phyloP scores from a whole-genome alignment of 202 grass and related monocot genomes.

The Musa balbisiana region DNA sequence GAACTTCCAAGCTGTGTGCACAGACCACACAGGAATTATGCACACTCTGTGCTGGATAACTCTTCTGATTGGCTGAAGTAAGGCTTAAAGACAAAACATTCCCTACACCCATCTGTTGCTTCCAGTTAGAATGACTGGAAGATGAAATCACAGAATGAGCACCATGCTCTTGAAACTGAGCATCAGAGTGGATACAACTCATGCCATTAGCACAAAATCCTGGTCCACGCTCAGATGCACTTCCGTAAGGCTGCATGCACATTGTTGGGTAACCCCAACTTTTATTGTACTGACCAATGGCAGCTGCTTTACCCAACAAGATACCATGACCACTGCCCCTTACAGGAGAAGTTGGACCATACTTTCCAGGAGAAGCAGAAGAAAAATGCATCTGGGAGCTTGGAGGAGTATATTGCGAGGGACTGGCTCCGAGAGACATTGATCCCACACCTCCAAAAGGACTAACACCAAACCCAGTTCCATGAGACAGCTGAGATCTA shows the following conservation, averaged over 20 bases:
- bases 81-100: conserved; percentile 34
- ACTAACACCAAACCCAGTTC: conserved; percentile 61
- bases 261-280: conserved; percentile 54
- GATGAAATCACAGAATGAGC: conserved; percentile 38
- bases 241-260: conserved; percentile 59
- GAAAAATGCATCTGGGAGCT: conserved; percentile 62
- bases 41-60: conserved; percentile 37
- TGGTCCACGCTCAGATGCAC: conserved; percentile 37
- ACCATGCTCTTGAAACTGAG: conserved; percentile 36
- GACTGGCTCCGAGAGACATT: conserved; percentile 89
- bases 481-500: conserved; percentile 64
- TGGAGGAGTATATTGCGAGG: conserved; percentile 89
- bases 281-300: conserved; percentile 73
- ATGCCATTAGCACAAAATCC: conserved; percentile 46
- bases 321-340: conserved; percentile 48
- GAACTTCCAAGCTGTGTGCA: conserved; percentile 31
- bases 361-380: conserved; percentile 43
- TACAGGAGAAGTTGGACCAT: conserved; percentile 63
- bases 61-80: conserved; percentile 44
- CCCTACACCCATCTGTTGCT: conserved; percentile 37
- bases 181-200: conserved; percentile 48
- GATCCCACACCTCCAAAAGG: conserved; percentile 54
- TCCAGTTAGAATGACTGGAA: conserved; percentile 67
- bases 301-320: conserved; percentile 73
- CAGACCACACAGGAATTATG: conserved; percentile 27